Conservation (phyloP, 768 basidiomycete species). For the Kwoniella shandongensis region DNA sequence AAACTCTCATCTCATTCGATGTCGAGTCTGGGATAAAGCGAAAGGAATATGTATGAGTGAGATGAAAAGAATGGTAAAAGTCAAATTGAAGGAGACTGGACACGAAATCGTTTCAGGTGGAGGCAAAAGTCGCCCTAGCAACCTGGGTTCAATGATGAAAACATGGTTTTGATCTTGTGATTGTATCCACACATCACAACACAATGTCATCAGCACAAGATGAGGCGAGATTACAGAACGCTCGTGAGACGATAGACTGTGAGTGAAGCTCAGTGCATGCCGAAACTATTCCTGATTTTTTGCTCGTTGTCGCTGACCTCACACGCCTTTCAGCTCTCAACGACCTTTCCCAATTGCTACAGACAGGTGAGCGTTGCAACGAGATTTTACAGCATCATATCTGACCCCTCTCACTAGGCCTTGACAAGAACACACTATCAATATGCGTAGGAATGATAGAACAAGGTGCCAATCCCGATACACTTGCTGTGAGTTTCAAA, state of each 20-base stretch:
- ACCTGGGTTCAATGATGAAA: no score
- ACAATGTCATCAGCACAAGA: conserved; percentile 35
- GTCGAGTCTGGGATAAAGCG: no score
- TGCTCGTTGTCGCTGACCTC: not conserved
- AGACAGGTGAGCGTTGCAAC: conserved; percentile 65
- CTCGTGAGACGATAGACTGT: conserved; percentile 49
- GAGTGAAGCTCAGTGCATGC: conserved; percentile 15
- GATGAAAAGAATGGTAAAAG: no score
- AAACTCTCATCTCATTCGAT: no score
- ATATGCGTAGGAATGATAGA: conserved; percentile 91
- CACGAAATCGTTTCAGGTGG: no score
- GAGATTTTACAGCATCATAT: no score
- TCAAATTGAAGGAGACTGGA: no score
- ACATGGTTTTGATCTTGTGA: not conserved
- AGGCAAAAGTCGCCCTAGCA: no score
- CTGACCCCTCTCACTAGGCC: conserved; percentile 49
- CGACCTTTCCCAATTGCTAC: conserved; percentile 83
- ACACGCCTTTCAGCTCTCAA: conserved; percentile 63
- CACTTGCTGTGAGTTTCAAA: conserved; percentile 68
- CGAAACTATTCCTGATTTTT: not conserved
- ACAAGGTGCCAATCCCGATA: conserved; percentile 87
- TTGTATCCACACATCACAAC: not conserved
- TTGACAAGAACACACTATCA: conserved; percentile 88
- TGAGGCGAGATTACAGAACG: conserved; percentile 41
- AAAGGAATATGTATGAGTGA: no score